phyloP scores from a whole-genome alignment of 1,284 basidiomycete species.

The Gymnopus androsaceus region DNA sequence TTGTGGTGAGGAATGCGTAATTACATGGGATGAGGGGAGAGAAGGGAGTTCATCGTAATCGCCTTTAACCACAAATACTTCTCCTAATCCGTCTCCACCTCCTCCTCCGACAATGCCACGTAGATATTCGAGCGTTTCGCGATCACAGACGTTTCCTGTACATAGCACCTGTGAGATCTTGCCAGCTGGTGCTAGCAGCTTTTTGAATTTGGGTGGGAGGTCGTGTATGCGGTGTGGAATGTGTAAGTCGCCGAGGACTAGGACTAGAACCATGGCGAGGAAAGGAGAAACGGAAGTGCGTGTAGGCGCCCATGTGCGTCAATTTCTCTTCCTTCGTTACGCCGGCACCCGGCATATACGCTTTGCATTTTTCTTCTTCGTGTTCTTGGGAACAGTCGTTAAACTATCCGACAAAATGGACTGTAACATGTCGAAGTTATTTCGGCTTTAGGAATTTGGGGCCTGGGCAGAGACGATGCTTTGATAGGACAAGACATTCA shows the following conservation, averaged over 20 bases:
- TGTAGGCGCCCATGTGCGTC: too few relatives aligned
- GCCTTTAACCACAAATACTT: slow-evolving; percentile 89
- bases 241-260: slow-evolving; percentile 93
- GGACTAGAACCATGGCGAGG: slow-evolving; percentile 84
- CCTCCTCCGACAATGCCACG: slow-evolving; percentile 66
- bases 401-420: too few relatives aligned
- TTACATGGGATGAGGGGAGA: neutral
- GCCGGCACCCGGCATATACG: too few relatives aligned
- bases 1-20: slow-evolving; percentile 5
- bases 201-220: slow-evolving; percentile 95
- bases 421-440: too few relatives aligned
- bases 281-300: too few relatives aligned
- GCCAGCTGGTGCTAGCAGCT: slow-evolving; percentile 92
- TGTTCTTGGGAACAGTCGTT: too few relatives aligned
- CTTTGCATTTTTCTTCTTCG: too few relatives aligned
- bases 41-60: slow-evolving; percentile 89
- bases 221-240: slow-evolving; percentile 90
- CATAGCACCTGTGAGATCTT: slow-evolving; percentile 99
- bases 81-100: too few relatives aligned
- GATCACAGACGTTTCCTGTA: slow-evolving; percentile 97
- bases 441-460: too few relatives aligned
- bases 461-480: too few relatives aligned
- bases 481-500: too few relatives aligned
- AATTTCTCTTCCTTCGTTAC: too few relatives aligned
- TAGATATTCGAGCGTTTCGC: slow-evolving; percentile 97